Evolutionary conservation across 257 asterid genomes (phyloP), one percentile per base, ranked within the genome.

Genomic region (Capsicum baccatum): DNA sequence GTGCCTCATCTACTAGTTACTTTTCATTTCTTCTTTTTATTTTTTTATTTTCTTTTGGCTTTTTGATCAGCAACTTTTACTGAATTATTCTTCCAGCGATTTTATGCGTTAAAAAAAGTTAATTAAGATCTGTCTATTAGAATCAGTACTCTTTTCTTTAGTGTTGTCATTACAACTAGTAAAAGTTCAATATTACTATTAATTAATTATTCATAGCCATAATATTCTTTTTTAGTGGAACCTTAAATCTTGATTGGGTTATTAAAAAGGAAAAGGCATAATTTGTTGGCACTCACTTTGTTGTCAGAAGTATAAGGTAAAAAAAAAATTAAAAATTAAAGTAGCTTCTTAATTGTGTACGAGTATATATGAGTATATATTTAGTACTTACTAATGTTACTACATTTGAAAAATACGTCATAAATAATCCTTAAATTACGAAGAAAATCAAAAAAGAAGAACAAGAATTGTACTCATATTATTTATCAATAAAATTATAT

Each of bases 241-340:
- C 54, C n/a, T 39, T 54, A 33, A 78, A 78, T 78, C 81, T 78
- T 78, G 81, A 54, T 78, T 78, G 81, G 81, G 26, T 78, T 17
- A 78, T 78, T 78, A 26, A 54, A 76, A 76, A 78, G 81, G 7
- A 21, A 78, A 78, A 78, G 81, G 81, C 62, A 54, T 76, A 54
- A 76, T 13, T 78, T 78, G 81, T 52, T 78, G 81, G 48, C 81
- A 78, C 81, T 78, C 81, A 78, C 81, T 54, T 71, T 33, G n/a
- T 78, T 52, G 63, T 76, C 81, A 78, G 64, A 13, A 47, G 14
- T 35, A 74, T 50, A 26, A 15, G 26, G 62, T 15, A 3, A 52
- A 12, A 52, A 12, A 50, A 50, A 68, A 35, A 33, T 69, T 26
- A 26, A 26, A 8, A 39, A 69, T 42, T 26, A 52, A 76, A 76